Evolutionary conservation across 768 basidiomycete genomes (phyloP), one percentile per base, ranked within the genome.

Genomic region (Boletus sp.): DNA sequence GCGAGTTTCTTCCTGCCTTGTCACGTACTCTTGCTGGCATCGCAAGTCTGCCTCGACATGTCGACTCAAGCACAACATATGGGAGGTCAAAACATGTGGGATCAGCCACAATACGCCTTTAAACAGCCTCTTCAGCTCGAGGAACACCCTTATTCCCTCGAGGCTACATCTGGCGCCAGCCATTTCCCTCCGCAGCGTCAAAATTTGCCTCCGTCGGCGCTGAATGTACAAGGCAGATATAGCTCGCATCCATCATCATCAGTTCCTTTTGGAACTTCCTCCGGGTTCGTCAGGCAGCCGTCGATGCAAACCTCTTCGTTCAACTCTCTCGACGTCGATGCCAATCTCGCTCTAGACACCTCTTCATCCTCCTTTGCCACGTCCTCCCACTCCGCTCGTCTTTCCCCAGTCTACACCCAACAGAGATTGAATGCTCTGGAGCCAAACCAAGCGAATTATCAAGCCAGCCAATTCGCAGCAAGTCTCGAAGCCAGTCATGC

Each of bases 41-140:
- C 24, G 24, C 24, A 24, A 24, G 24, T 24, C n/a, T n/a, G n/a
- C n/a, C n/a, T n/a, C 24, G 24, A 24, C 24, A 73, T 73, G 70
- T 63, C 72, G 8, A 60, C 60, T 0, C 62, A 65, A 41, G 54
- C 65, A 0, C 69, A 64, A 3, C 46, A 47, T 24, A 48, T 56
- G 42, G 55, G 35, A 0, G 42, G 35, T 11, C 57, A 61, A 24
- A 50, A 48, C 41, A 15, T 54, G 7, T 71, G 71, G 72, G 57
- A 63, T 40, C 60, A 62, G 2, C 28, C 47, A 0, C 61, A 60
- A 10, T 65, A 57, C 50, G 2, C 56, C 2, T 46, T 65, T 48
- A 60, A 48, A 11, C 65, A 58, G 4, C 49, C 66, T 10, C 59
- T 65, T 9, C 67, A 72, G 28, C 72, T 73, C 46, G 71, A 73